phyloP scores from a whole-genome alignment of 2,329 filamentous ascomycete species.

The Zymoseptoria brevis region DNA sequence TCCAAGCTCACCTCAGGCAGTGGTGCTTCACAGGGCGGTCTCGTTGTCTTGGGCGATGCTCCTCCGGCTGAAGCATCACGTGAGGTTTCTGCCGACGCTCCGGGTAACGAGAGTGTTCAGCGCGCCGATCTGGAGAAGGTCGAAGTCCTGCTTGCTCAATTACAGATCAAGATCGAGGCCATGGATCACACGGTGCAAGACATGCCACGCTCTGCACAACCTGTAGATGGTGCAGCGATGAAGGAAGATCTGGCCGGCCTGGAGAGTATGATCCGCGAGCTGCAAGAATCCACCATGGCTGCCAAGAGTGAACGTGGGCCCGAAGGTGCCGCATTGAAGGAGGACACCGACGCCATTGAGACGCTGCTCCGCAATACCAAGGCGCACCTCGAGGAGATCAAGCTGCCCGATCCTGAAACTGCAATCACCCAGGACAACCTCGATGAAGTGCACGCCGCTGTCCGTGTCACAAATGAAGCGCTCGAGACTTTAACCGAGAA shows the following conservation, averaged over 20 bases:
- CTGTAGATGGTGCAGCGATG: constrained; percentile 30
- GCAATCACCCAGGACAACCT: constrained; percentile 55
- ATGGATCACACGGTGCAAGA: constrained; percentile 51
- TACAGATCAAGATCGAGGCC: constrained; percentile 76
- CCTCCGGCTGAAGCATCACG: constrained; percentile 36
- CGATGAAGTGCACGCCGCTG: constrained; percentile 56
- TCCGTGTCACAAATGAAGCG: constrained; percentile 67
- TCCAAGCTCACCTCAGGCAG: constrained; percentile 60
- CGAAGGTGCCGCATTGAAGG: constrained; percentile 58
- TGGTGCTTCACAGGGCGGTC: constrained; percentile 42
- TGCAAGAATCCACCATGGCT: constrained; percentile 54
- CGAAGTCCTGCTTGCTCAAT: constrained; percentile 71
- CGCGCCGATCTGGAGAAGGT: constrained; percentile 76
- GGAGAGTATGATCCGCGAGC: constrained; percentile 42
- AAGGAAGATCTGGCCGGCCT: constrained; percentile 47
- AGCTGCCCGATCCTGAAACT: constrained; percentile 56
- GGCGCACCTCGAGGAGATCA: constrained; percentile 74
- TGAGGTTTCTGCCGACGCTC: constrained; percentile 36
- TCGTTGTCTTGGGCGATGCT: constrained; percentile 49
- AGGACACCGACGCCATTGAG: constrained; percentile 86
- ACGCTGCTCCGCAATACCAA: constrained; percentile 86
- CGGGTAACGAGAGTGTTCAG: constrained; percentile 40
- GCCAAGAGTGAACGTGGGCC: constrained; percentile 30
- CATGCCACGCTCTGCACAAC: constrained; percentile 37
- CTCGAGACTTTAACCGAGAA: constrained; percentile 59